These are phyloP conservation scores for Alternaria burnsii DNA, from an alignment of 2,329 filamentous ascomycete species.

Conservation along the genomic window DNA sequence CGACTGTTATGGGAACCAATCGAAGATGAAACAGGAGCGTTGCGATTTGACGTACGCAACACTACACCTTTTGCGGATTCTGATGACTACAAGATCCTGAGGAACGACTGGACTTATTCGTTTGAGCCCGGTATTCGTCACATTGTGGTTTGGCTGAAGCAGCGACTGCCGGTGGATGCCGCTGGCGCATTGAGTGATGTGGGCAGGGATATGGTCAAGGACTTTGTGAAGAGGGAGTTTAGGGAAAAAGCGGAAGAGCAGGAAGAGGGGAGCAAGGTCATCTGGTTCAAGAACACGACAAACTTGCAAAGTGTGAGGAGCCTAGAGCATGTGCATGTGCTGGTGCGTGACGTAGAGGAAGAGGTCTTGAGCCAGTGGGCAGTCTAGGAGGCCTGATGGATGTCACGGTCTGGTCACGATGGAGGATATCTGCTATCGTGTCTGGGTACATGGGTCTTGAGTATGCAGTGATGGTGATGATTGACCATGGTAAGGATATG, in stretches of 20 bases:
- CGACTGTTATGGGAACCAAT: constrained; percentile 62
- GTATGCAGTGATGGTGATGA: not conserved
- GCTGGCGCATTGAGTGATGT: constrained; percentile 43
- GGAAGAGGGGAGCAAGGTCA: constrained; percentile 57
- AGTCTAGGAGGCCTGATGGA: not conserved
- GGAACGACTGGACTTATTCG: constrained; percentile 72
- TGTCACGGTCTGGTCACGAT: no score
- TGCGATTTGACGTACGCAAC: constrained; percentile 55
- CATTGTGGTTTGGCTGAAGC: constrained; percentile 63
- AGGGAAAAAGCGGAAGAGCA: constrained; percentile 50
- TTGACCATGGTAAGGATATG: not conserved
- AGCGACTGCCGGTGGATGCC: constrained; percentile 41
- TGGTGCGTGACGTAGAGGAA: constrained; percentile 75
- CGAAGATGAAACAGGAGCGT: constrained; percentile 21
- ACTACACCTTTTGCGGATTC: constrained; percentile 62
- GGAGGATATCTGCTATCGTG: not conserved
- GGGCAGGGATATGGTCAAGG: constrained; percentile 39
- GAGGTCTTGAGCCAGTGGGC: constrained; percentile 38
- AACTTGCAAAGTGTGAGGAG: constrained; percentile 67
- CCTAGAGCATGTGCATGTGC: constrained; percentile 79
- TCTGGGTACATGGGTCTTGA: not conserved
- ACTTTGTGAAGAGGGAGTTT: constrained; percentile 56
- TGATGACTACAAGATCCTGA: constrained; percentile 64
- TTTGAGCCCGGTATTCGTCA: constrained; percentile 63
- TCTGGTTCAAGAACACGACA: constrained; percentile 73